phyloP scores from a whole-genome alignment of 2,329 filamentous ascomycete genomes.

The Huntiella moniliformis region DNA sequence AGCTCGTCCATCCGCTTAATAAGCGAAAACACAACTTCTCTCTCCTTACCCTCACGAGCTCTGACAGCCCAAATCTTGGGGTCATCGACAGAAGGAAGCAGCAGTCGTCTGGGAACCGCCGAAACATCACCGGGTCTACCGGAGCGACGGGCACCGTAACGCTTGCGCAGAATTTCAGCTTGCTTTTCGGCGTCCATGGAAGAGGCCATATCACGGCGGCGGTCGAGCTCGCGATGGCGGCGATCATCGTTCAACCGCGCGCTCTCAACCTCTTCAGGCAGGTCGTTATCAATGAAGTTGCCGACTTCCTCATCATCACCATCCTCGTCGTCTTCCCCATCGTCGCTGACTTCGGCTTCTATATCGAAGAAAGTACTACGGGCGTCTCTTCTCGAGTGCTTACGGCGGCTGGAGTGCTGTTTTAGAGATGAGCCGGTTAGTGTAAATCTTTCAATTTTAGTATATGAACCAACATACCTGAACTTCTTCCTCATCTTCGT shows the following conservation, averaged over 20 bases:
- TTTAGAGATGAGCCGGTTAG: background rate
- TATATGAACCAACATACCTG: conserved; percentile 26
- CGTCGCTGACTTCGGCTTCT: conserved; percentile 93
- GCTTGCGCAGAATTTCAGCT: conserved; percentile 67
- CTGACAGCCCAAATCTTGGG: conserved; percentile 89
- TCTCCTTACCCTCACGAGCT: conserved; percentile 89
- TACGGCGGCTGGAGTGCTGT: conserved; percentile 47
- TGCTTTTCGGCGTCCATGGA: conserved; percentile 89
- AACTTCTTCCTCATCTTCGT: conserved; percentile 33
- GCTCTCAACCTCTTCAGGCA: conserved; percentile 74
- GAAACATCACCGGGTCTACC: conserved; percentile 50
- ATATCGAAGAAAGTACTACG: conserved; percentile 88
- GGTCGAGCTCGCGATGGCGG: conserved; percentile 83
- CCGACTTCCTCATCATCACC: conserved; percentile 71
- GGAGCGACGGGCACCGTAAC: conserved; percentile 64
- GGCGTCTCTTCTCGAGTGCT: conserved; percentile 51
- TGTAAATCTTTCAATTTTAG: background rate
- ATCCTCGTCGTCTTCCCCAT: conserved; percentile 73
- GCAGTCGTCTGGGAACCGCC: conserved; percentile 64
- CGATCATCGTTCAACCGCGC: conserved; percentile 74
- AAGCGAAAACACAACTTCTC: conserved; percentile 72
- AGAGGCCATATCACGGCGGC: conserved; percentile 68
- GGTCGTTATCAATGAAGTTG: conserved; percentile 72
- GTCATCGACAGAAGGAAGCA: conserved; percentile 85
- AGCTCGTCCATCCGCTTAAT: conserved; percentile 78